Evolutionary conservation across 768 basidiomycete species (phyloP).

Genomic region (Multifurca ochricompacta): DNA sequence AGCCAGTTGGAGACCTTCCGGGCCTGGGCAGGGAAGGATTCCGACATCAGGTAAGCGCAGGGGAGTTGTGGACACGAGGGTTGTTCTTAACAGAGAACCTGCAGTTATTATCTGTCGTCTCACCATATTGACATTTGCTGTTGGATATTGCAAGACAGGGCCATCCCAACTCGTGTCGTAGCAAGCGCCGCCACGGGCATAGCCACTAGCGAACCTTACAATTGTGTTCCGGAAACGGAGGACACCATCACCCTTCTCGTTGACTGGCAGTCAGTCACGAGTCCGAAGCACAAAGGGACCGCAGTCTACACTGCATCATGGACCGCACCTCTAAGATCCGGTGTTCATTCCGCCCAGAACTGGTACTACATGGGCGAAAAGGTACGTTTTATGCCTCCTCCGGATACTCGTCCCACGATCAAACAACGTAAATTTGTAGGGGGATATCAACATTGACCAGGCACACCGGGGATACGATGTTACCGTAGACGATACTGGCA

Average conservation of each 20-base stretch:
- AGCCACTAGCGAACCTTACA: constrained; percentile 82
- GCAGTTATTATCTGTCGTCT: constrained; percentile 90
- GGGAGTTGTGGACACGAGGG: not conserved
- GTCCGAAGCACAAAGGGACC: constrained; percentile 70
- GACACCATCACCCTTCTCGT: constrained; percentile 94
- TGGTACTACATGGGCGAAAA: constrained; percentile 97
- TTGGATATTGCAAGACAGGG: constrained; percentile 74
- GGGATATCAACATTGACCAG: constrained; percentile 88
- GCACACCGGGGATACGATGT: constrained; percentile 91
- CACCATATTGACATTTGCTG: constrained; percentile 90
- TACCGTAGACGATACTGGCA: constrained; percentile 78
- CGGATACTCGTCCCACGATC: not conserved
- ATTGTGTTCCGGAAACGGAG: constrained; percentile 80
- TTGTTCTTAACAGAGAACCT: not conserved
- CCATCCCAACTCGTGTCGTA: constrained; percentile 75
- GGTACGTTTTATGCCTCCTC: constrained; percentile 31
- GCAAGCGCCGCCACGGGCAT: constrained; percentile 89
- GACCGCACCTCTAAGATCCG: constrained; percentile 86
- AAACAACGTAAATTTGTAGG: constrained; percentile 37
- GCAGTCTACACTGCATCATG: constrained; percentile 92
- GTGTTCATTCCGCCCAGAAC: constrained; percentile 85
- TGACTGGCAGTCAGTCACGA: constrained; percentile 82
- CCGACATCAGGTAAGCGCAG: constrained; percentile 68
- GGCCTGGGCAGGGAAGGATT: constrained; percentile 92
- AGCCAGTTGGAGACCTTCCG: constrained; percentile 91